Base-by-base conservation (phyloP, 305 asterid species). In the Caryopteris hybrid region DNA sequence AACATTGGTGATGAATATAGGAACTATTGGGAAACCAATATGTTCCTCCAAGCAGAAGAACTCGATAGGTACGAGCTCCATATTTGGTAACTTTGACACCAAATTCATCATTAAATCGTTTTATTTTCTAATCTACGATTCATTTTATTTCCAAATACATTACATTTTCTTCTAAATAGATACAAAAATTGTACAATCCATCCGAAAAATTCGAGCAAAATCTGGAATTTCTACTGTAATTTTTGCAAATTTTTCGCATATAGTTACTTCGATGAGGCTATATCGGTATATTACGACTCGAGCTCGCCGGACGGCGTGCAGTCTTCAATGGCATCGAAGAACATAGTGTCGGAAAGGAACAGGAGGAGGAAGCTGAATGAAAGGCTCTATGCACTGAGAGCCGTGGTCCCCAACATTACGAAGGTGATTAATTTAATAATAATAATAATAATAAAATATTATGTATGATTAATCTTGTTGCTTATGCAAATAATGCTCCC, bases 361-460 rank as follows among this genome's bases (percentile, higher is more conserved):
- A 57, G 97, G 55, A 84, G 97, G 79, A 88, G 81, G 84, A 88
- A 85, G 68, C 88, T 91, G 2, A 91, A 91, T 41, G 88, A 91
- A 31, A 82, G 88, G 67, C 79, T 91, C 13, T 91, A 84, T 76
- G 96, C 95, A n/a, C 82, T 89, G 6, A 83, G 97, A 81, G 66
- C 97, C 8, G 97, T 87, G 71, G 97, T 91, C 70, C 97, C 97
- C 12, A 87, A 85, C 27, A 91, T 91, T 20, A 87, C 90, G 8
- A 91, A 91, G 95, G 97, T 83, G 61, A 46, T 25, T 25, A 4
- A n/a, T n/a, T n/a, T n/a, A n/a, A n/a, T n/a, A n/a, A n/a, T n/a
- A n/a, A n/a, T n/a, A n/a, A n/a, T n/a, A n/a, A n/a, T n/a, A 69
- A 6, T 69, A 33, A 55, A 29, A 27, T 56, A 54, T 39, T 25